Percentiles rank a stretch among this genome's conserved stretches.
Conservation (phyloP, 192 early-diverging fungal genomes). For the Thamnidium elegans region DNA sequence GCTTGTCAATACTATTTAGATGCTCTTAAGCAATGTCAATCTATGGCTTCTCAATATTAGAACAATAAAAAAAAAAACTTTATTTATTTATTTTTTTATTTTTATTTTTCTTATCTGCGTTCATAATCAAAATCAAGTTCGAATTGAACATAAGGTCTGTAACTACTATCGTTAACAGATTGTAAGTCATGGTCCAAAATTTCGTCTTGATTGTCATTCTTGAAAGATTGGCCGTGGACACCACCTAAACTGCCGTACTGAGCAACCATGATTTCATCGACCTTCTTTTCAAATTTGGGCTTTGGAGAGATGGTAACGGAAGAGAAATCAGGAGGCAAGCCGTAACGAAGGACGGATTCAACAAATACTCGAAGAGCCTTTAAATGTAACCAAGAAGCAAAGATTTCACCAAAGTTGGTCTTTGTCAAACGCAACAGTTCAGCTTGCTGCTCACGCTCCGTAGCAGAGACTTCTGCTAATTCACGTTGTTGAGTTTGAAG, state of each 20-base stretch:
- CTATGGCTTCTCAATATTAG: slow-evolving; percentile 45
- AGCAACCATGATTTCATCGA: slow-evolving; percentile 68
- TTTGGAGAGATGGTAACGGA: slow-evolving; percentile 72
- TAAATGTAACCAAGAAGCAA: slow-evolving; percentile 90
- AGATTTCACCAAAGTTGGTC: slow-evolving; percentile 94
- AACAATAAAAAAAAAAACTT: background rate
- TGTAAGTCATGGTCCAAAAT: slow-evolving; percentile 81
- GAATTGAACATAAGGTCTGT: slow-evolving; percentile 89
- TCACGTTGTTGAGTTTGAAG: slow-evolving; percentile 79
- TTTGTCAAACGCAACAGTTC: slow-evolving; percentile 80
- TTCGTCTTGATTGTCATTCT: slow-evolving; percentile 57
- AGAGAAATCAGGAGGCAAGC: slow-evolving; percentile 92
- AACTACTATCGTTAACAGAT: slow-evolving; percentile 81
- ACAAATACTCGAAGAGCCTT: slow-evolving; percentile 95
- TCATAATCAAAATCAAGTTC: slow-evolving; percentile 53
- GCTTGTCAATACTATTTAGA: slow-evolving; percentile 91
- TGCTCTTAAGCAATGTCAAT: slow-evolving; percentile 86
- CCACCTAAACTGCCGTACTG: slow-evolving; percentile 88
- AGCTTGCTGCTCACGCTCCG: slow-evolving; percentile 66
- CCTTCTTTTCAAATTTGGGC: slow-evolving; percentile 78
- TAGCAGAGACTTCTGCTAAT: slow-evolving; percentile 49
- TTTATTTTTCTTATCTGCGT: slow-evolving; percentile 11
- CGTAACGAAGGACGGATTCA: slow-evolving; percentile 95
- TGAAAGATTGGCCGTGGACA: slow-evolving; percentile 39
- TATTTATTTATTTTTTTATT: background rate